Base-by-base conservation (phyloP, 1,139 yeast species). In the Candida glucosophila region DNA sequence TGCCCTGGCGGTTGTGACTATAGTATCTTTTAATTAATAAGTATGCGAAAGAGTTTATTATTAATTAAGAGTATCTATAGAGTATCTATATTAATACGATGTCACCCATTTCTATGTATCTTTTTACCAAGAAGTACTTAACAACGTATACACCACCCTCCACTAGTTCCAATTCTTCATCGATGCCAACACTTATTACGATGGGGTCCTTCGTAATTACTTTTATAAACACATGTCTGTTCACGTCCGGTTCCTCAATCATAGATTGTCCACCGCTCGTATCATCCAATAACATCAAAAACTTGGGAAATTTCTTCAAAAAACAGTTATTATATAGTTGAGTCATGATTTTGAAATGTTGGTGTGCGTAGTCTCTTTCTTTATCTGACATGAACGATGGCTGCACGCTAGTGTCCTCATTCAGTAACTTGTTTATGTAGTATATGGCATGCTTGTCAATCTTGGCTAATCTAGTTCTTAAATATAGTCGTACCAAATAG, bases 1-100 rank as follows among this genome's bases (percentile, higher is more conserved):
- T 88, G 97, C 45, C 97, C 97, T 2, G 77, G 77, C 5, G 93
- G 93, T 0, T 81, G 93, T 34, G 49, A 43, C 29, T 45, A 39
- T 12, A 23, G 24, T 7, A 22, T 44, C 12, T 27, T 37, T 22
- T 43, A 29, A 29, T 6, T n/a, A n/a, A n/a, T n/a, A n/a, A n/a
- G n/a, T n/a, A n/a, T n/a, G n/a, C n/a, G n/a, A n/a, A n/a, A n/a
- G 12, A 20, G 16, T 16, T 12, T 17, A 24, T 19, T 22, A 12
- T 15, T 11, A 5, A 15, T 10, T 23, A n/a, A n/a, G n/a, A n/a
- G n/a, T n/a, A n/a, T n/a, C n/a, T n/a, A n/a, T n/a, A n/a, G n/a
- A n/a, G 14, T 18, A 19, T 12, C 24, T 31, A 66, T 40, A 68
- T 67, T 37, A 69, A 47, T 17, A 49, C 43, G 1, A 67, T 52